Evolutionary conservation across 192 early-diverging fungal genomes (phyloP).

Genomic region (Rhizoclosmatium globosum): DNA sequence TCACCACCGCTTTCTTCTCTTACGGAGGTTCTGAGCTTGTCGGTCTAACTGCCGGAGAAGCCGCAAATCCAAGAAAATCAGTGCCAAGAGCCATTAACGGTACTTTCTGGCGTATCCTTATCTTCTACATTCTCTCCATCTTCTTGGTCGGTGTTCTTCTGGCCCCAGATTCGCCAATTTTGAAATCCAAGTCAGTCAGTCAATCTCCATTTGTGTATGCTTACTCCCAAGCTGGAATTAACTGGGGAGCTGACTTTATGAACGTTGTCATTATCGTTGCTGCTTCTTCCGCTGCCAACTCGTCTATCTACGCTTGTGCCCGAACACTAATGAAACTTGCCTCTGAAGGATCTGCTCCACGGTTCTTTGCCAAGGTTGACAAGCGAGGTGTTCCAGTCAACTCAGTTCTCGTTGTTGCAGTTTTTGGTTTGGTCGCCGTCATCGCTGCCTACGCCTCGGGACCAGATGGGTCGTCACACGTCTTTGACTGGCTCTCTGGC

Average conservation of each 20-base stretch:
- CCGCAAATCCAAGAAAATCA: constrained; percentile 77
- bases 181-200: neutral
- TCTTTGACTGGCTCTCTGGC: constrained; percentile 53
- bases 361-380: constrained; percentile 55
- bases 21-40: constrained; percentile 53
- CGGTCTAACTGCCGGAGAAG: constrained; percentile 62
- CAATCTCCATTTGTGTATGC: constrained; percentile 73
- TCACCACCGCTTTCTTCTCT: constrained; percentile 74
- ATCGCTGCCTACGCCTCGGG: neutral
- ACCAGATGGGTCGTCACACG: constrained; percentile 44
- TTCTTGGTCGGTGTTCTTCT: constrained; percentile 77
- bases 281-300: constrained; percentile 78
- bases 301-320: constrained; percentile 76
- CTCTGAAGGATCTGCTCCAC: constrained; percentile 69
- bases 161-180: constrained; percentile 68
- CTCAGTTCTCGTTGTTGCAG: constrained; percentile 48
- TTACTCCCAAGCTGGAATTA: constrained; percentile 63
- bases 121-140: constrained; percentile 74
- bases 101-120: constrained; percentile 64
- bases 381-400: constrained; percentile 69
- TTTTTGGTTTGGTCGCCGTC: constrained; percentile 8
- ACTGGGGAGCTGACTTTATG: constrained; percentile 67
- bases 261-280: constrained; percentile 78
- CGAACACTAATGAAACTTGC: constrained; percentile 70
- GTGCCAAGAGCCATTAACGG: constrained; percentile 35